A percentile compares a stretch with the other conserved stretches of the same genome.
phyloP scores from a whole-genome alignment of 768 basidiomycete species.

The Serendipita sp. region DNA sequence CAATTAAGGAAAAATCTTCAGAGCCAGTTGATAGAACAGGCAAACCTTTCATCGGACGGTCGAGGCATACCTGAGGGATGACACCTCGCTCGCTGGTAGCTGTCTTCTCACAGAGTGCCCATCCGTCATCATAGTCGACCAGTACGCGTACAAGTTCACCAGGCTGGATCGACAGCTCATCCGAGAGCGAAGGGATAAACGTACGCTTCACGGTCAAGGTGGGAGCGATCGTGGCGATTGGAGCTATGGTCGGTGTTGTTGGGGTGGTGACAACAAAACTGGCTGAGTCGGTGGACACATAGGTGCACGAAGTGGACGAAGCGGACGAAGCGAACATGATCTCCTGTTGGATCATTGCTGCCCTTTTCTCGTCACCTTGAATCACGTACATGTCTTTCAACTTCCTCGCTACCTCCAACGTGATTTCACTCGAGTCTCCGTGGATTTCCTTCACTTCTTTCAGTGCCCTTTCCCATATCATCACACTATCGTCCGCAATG shows the following conservation, averaged over 20 bases:
- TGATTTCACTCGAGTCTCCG: neutral
- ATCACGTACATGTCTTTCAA: neutral
- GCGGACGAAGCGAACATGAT: too few species aligned
- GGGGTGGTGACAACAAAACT: too few species aligned
- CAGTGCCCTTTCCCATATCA: neutral
- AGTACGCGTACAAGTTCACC: conserved; percentile 40
- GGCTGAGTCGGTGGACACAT: too few species aligned
- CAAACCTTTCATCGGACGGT: too few species aligned
- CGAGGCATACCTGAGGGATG: too few species aligned
- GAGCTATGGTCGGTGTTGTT: too few species aligned
- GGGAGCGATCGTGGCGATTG: too few species aligned
- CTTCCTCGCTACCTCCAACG: neutral
- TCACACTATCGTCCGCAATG: neutral
- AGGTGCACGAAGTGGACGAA: too few species aligned
- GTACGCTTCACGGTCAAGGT: conserved; percentile 28
- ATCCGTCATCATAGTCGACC: conserved; percentile 49
- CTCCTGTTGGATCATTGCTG: neutral
- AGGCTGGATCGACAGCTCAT: conserved; percentile 38
- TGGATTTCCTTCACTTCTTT: neutral
- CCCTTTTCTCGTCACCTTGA: neutral
- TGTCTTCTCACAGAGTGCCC: conserved; percentile 43
- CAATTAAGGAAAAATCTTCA: too few species aligned
- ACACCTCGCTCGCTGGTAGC: neutral
- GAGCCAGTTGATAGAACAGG: too few species aligned
- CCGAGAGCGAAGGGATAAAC: conserved; percentile 37